Base-by-base conservation (phyloP, 1,139 yeast species). In the Debaryomycetaceae sp. region DNA sequence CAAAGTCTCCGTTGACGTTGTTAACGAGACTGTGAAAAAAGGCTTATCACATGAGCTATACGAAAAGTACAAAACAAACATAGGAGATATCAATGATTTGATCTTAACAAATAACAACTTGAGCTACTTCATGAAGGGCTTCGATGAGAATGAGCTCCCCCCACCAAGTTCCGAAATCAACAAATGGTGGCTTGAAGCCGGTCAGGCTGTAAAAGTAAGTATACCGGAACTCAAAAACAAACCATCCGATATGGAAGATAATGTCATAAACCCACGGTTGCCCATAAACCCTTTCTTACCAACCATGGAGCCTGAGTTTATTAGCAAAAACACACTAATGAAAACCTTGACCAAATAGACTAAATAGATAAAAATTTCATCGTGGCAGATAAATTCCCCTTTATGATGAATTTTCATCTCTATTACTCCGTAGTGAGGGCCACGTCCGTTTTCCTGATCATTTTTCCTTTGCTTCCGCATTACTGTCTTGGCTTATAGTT, bases 121-220 rank as follows among this genome's bases (percentile, higher is more conserved):
- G 50, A 66, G 63, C 48, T 63, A 56, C 48, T 57, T 65, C 46
- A 56, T 60, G 14, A 64, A 62, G 45, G 53, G 49, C 31, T 63
- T 60, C 37, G 63, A 64, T 37, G 56, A 56, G 45, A 55, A 59
- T 39, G 68, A 70, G 22, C 67, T 91, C 43, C 97, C 97, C 2
- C 88, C 97, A 0, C 99, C 99, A 17, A 86, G 96, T 49, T 80
- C 95, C 0, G 96, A 88, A 45, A 62, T 70, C 11, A 69, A 76
- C 33, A 88, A 89, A 62, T 93, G 99, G 99, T 93, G 99, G 99
- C 73, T 89, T 36, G 83, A 83, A 13, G 84, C 83, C 7, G 93
- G 95, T 0, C 79, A 79, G 51, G 76, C 86, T 6, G 93, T 91
- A 2, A 88, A 83, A 57, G 85, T 91, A 5, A 58, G 62, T 5